These are phyloP conservation scores for Fusarium goolgardi DNA, from an alignment of 2,329 filamentous ascomycete species.

Conservation along the genomic window DNA sequence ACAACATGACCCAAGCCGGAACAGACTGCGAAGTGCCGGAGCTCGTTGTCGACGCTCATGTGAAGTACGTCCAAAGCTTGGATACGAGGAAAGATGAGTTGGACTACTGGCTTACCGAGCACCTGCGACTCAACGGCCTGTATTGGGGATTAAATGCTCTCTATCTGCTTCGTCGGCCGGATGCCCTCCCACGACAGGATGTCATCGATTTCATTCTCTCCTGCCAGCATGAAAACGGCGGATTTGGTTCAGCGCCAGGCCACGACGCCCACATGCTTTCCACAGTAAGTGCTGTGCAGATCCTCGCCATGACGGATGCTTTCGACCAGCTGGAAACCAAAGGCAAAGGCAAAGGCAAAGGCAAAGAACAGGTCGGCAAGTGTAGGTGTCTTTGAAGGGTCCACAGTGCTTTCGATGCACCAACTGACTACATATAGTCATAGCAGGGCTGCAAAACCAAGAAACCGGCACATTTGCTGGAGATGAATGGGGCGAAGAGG, in stretches of 20 bases:
- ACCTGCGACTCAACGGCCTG: constrained; percentile 92
- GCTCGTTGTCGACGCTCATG: constrained; percentile 72
- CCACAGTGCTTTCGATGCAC: constrained; percentile 24
- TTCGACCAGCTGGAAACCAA: constrained; percentile 82
- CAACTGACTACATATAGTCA: constrained; percentile 63
- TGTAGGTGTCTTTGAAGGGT: constrained; percentile 68
- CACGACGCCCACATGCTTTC: constrained; percentile 98
- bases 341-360: constrained; percentile 68
- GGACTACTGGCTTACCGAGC: constrained; percentile 98
- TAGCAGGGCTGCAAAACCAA: constrained; percentile 82
- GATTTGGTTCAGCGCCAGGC: constrained; percentile 92
- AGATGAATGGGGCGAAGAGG: constrained; percentile 96
- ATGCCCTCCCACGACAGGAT: constrained; percentile 81
- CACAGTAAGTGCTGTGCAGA: constrained; percentile 94
- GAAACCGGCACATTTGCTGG: constrained; percentile 89
- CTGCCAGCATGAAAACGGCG: constrained; percentile 89
- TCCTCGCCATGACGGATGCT: constrained; percentile 86
- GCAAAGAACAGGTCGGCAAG: constrained; percentile 76
- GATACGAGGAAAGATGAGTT: constrained; percentile 94
- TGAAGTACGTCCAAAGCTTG: constrained; percentile 91
- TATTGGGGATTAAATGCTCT: constrained; percentile 96
- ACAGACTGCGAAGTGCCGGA: constrained; percentile 54
- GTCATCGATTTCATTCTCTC: constrained; percentile 94
- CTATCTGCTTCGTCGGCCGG: constrained; percentile 82
- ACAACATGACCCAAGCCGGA: constrained; percentile 48